A percentile compares a stretch with the other conserved stretches of the same genome.
Conservation (phyloP, 2,329 filamentous ascomycete species). For the Hypoxylon sp. region DNA sequence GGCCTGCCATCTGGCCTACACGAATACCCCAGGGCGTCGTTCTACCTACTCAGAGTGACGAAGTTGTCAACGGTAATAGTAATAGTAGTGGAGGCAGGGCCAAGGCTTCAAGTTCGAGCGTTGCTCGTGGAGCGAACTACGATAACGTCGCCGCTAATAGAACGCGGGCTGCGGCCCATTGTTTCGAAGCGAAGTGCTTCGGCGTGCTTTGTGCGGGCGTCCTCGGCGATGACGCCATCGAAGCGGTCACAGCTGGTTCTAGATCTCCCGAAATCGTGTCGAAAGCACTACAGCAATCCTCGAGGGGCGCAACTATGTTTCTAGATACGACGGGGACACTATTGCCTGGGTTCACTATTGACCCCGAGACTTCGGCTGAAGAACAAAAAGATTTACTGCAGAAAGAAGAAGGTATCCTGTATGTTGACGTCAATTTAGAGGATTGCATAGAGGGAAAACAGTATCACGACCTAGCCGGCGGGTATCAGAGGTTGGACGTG, state of each 20-base stretch:
- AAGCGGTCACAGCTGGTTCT: conserved; percentile 53
- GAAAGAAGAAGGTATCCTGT: conserved; percentile 63
- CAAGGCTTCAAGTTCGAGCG: conserved; percentile 11
- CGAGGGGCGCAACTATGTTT: conserved; percentile 64
- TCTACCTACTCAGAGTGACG: not conserved
- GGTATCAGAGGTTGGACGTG: conserved; percentile 69
- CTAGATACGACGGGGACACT: conserved; percentile 65
- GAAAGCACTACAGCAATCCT: conserved; percentile 56
- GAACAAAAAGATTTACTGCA: conserved; percentile 58
- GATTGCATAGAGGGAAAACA: conserved; percentile 69
- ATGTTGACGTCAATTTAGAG: conserved; percentile 65
- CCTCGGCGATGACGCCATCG: conserved; percentile 59
- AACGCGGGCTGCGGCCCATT: conserved; percentile 67
- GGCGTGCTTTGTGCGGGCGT: conserved; percentile 64
- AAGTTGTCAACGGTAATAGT: not conserved
- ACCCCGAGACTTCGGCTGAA: conserved; percentile 44
- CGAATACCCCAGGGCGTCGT: conserved; percentile 42
- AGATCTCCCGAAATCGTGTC: conserved; percentile 50
- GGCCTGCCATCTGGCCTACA: conserved; percentile 70
- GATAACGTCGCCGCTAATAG: conserved; percentile 68
- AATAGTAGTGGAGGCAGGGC: not conserved
- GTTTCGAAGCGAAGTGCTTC: conserved; percentile 71
- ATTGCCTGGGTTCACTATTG: conserved; percentile 57
- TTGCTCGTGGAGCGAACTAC: conserved; percentile 57
- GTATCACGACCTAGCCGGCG: conserved; percentile 69